Percentiles rank a stretch among this genome's conserved stretches.
phyloP scores from a whole-genome alignment of 2,329 filamentous ascomycete species.

The Pseudohalonectria lignicola region DNA sequence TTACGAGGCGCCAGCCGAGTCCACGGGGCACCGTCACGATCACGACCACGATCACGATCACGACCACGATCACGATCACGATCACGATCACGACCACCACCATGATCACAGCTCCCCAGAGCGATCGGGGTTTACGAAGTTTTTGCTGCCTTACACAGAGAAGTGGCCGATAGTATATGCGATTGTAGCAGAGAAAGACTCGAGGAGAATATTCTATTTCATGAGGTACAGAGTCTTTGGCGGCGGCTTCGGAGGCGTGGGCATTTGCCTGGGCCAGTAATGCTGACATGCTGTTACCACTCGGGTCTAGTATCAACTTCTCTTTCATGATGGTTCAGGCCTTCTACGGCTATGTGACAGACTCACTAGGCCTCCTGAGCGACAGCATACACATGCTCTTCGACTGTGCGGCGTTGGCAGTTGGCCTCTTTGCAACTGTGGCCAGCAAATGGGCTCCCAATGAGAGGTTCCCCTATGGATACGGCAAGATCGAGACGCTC shows the following conservation, averaged over 20 bases:
- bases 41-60: too few species aligned
- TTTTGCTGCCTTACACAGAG: constrained; percentile 59
- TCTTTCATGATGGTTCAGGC: constrained; percentile 90
- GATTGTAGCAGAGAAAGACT: constrained; percentile 84
- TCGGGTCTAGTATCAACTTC: constrained; percentile 75
- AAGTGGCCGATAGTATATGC: constrained; percentile 71
- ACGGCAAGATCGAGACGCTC: constrained; percentile 92
- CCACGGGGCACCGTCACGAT: not conserved
- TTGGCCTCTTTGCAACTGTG: constrained; percentile 83
- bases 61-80: too few species aligned
- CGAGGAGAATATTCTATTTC: constrained; percentile 92
- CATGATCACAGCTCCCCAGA: constrained; percentile 8
- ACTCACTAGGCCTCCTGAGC: constrained; percentile 87
- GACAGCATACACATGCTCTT: constrained; percentile 99
- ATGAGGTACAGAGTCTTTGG: constrained; percentile 57
- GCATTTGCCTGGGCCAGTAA: too few species aligned
- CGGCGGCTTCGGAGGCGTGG: too few species aligned
- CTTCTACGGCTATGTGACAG: constrained; percentile 86
- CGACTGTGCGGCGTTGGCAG: constrained; percentile 83
- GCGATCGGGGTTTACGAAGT: constrained; percentile 58
- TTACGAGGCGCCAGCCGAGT: constrained; percentile 16
- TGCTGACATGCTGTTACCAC: too few species aligned
- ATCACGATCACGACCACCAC: constrained; percentile 14
- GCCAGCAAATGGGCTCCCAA: constrained; percentile 96
- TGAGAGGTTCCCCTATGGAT: constrained; percentile 82